Evolutionary conservation across 2,329 filamentous ascomycete genomes (phyloP).

Genomic region (Pseudogymnoascus sp.): DNA sequence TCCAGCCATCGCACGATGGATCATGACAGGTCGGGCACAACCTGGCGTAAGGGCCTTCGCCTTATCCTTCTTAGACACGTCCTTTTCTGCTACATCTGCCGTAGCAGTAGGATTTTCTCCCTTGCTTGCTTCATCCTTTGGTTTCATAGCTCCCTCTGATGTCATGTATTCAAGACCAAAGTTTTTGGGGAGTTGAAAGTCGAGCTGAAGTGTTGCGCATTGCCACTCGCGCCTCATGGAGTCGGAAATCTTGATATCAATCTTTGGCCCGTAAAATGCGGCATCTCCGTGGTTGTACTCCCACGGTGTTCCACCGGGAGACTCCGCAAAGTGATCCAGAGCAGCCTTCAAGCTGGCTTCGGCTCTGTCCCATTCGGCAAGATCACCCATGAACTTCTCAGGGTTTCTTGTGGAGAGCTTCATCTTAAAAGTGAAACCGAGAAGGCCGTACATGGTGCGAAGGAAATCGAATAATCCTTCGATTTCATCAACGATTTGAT

Average conservation of each 20-base stretch:
- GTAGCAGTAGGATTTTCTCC: neutral
- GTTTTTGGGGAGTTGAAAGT: constrained; percentile 77
- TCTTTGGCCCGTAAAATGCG: constrained; percentile 97
- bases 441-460: constrained; percentile 67
- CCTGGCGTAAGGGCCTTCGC: constrained; percentile 52
- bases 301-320: constrained; percentile 60
- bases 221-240: constrained; percentile 77
- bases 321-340: constrained; percentile 64
- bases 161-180: constrained; percentile 85
- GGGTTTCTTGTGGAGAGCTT: constrained; percentile 82
- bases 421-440: constrained; percentile 86
- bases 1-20: constrained; percentile 73
- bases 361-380: constrained; percentile 82
- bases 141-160: constrained; percentile 48
- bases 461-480: constrained; percentile 83
- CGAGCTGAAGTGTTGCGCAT: constrained; percentile 89
- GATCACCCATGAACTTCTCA: constrained; percentile 81
- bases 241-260: constrained; percentile 91
- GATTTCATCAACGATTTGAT: constrained; percentile 69
- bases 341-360: constrained; percentile 74
- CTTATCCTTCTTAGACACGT: constrained; percentile 33
- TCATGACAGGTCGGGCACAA: constrained; percentile 76
- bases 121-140: constrained; percentile 28
- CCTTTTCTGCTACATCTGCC: constrained; percentile 18
- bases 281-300: constrained; percentile 90